A percentile compares a stretch with the other conserved stretches of the same genome.
These are phyloP conservation scores for Fusarium brevicatenulatum DNA, from an alignment of 2,329 filamentous ascomycete genomes.

Conservation along the genomic window DNA sequence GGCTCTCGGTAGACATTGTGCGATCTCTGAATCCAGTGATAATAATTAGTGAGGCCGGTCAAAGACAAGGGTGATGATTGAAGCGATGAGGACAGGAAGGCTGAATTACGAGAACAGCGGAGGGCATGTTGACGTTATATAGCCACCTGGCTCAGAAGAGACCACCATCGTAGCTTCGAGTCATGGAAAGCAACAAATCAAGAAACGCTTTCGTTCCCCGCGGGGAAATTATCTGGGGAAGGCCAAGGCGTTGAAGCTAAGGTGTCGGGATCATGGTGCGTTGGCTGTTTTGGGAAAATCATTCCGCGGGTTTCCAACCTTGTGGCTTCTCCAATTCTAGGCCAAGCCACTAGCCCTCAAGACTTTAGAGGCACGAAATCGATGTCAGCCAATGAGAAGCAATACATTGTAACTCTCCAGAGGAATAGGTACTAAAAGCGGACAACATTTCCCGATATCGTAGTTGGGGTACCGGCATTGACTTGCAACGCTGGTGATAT, in stretches of 20 bases:
- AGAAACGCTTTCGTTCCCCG: background rate
- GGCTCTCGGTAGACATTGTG: background rate
- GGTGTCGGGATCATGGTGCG: background rate
- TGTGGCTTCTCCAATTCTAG: background rate
- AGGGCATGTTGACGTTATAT: background rate
- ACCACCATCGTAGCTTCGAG: background rate
- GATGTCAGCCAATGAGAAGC: background rate
- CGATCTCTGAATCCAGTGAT: background rate
- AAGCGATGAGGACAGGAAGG: no score
- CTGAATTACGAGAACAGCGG: background rate
- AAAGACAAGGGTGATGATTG: background rate
- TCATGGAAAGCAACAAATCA: background rate
- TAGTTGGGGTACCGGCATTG: background rate
- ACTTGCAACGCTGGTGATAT: background rate
- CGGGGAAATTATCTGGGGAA: background rate
- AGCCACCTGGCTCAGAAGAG: background rate
- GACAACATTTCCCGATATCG: background rate
- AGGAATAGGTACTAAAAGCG: background rate
- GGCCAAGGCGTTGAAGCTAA: background rate
- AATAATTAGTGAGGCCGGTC: background rate
- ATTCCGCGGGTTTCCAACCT: background rate
- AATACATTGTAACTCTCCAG: background rate
- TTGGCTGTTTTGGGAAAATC: background rate
- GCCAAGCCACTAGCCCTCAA: background rate
- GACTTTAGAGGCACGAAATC: background rate